Evolutionary conservation across 768 basidiomycete species (phyloP).

Genomic region (Hysterangium stoloniferum): DNA sequence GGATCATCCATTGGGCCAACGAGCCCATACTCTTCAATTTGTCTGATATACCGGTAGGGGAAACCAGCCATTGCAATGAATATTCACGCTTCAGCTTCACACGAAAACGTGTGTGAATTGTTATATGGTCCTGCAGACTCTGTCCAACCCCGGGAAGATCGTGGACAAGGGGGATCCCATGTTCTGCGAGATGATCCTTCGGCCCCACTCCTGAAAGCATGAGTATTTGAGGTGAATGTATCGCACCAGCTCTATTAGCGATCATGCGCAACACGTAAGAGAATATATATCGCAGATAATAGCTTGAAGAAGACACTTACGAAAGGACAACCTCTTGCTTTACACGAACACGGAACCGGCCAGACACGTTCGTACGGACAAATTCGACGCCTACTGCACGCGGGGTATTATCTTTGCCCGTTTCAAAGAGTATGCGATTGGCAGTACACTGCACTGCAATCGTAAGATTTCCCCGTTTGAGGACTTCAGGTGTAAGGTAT

Average conservation of each 20-base stretch:
- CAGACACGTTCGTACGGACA: not conserved
- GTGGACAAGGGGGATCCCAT: conserved; percentile 46
- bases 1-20: not conserved
- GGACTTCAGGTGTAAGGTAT: conserved; percentile 16
- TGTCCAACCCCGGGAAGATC: conserved; percentile 71
- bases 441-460: conserved; percentile 11
- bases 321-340: conserved; percentile 15
- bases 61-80: conserved; percentile 33
- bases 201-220: conserved; percentile 67
- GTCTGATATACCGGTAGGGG: not conserved
- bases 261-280: not conserved
- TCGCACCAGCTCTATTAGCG: conserved; percentile 27
- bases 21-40: conserved; percentile 15
- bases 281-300: not conserved
- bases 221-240: conserved; percentile 37
- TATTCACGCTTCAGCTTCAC: conserved; percentile 44
- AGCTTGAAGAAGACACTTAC: conserved; percentile 1
- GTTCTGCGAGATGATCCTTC: conserved; percentile 40
- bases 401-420: conserved; percentile 4
- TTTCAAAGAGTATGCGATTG: conserved; percentile 14
- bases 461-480: conserved; percentile 14
- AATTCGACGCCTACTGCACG: conserved; percentile 16
- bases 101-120: conserved; percentile 43
- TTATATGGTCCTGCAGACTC: conserved; percentile 63
- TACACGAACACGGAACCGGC: conserved; percentile 8